Conservation (phyloP, 345 rosid genomes). For the Salix caprea region DNA sequence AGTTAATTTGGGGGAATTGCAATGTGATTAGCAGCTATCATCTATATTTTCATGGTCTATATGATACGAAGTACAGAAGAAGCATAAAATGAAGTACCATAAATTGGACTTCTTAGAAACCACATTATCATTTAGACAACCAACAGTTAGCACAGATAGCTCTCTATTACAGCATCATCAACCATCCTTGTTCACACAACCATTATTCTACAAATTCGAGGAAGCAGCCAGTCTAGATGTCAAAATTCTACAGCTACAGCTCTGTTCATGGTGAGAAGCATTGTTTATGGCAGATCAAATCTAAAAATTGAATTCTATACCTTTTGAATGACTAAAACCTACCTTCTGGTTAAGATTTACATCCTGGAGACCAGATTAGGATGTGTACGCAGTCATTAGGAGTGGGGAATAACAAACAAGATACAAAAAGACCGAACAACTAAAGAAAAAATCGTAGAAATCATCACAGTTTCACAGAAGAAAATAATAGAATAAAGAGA, state of each 20-base stretch:
- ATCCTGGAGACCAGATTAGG: not conserved
- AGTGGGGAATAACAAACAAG: not conserved
- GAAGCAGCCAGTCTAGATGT: not conserved
- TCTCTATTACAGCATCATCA: not conserved
- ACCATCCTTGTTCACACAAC: not conserved
- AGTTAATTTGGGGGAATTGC: not conserved
- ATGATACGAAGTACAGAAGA: not conserved
- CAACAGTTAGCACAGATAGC: not conserved
- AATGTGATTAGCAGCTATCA: not conserved
- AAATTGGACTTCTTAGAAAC: not conserved
- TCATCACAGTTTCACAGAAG: not conserved
- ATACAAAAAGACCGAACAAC: not conserved
- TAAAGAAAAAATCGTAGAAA: not conserved
- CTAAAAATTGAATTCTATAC: not conserved
- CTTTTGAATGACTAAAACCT: not conserved
- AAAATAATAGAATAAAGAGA: not conserved
- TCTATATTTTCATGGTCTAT: not conserved
- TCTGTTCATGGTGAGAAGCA: not conserved
- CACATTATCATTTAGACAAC: not conserved
- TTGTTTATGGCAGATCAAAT: not conserved
- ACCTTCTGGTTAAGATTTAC: constrained; percentile 1
- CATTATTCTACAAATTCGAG: not conserved
- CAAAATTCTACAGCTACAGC: not conserved
- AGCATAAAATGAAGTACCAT: not conserved
- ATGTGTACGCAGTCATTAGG: not conserved